phyloP scores from a whole-genome alignment of 2,329 filamentous ascomycete species.

The Ophiostoma sp. region DNA sequence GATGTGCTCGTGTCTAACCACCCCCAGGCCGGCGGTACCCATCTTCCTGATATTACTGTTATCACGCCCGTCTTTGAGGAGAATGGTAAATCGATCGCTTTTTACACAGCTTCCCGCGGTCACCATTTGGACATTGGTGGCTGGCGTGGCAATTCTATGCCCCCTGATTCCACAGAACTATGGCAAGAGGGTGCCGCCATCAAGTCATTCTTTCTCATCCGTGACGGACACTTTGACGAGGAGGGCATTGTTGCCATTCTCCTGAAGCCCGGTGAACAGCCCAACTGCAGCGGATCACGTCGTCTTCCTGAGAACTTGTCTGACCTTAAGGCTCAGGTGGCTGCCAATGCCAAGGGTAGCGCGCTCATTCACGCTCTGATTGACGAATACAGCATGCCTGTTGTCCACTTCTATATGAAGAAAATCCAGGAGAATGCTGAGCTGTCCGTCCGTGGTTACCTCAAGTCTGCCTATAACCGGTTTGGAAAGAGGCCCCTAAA shows the following conservation, averaged over 20 bases:
- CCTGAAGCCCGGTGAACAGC: constrained; percentile 33
- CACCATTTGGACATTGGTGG: constrained; percentile 83
- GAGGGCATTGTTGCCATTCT: constrained; percentile 32
- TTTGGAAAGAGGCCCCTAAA: constrained; percentile 28
- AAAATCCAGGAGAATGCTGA: constrained; percentile 46
- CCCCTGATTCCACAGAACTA: constrained; percentile 37
- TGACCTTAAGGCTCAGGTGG: constrained; percentile 69
- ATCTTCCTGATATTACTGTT: constrained; percentile 76
- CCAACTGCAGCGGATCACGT: constrained; percentile 36
- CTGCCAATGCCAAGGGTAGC: constrained; percentile 68
- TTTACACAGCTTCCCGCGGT: constrained; percentile 73
- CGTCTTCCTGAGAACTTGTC: constrained; percentile 58
- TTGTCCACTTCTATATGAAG: constrained; percentile 69
- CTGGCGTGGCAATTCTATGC: constrained; percentile 45
- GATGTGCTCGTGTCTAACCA: constrained; percentile 82
- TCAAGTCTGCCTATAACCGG: constrained; percentile 62
- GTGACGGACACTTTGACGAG: constrained; percentile 14
- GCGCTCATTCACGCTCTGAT: constrained; percentile 64
- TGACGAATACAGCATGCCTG: constrained; percentile 64
- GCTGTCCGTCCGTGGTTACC: constrained; percentile 60
- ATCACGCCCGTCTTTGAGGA: constrained; percentile 70
- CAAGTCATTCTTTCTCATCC: constrained; percentile 36
- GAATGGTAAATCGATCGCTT: constrained; percentile 59
- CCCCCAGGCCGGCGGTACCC: constrained; percentile 51
- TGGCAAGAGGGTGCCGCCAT: constrained; percentile 43